Percentiles rank a stretch among this genome's conserved stretches.
phyloP scores from a whole-genome alignment of 176 grass and related monocot species.

The Sorghum bicolor region DNA sequence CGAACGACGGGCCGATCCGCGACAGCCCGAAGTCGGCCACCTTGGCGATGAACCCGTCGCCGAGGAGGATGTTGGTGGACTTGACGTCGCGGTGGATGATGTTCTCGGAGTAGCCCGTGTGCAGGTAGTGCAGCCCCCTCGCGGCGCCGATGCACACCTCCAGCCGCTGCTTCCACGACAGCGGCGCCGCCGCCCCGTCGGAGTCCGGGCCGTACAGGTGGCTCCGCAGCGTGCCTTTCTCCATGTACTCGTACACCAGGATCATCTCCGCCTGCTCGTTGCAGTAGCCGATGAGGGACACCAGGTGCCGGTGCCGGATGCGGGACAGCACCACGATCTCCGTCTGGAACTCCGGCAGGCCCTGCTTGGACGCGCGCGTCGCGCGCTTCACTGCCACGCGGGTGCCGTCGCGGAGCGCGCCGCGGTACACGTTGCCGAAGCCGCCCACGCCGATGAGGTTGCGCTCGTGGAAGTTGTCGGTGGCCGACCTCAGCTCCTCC shows the following conservation, averaged over 20 bases:
- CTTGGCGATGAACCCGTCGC: constrained; percentile 48
- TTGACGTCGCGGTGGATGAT: constrained; percentile 94
- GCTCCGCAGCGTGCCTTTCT: constrained; percentile 61
- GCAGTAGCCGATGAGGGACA: constrained; percentile 73
- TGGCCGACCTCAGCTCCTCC: constrained; percentile 46
- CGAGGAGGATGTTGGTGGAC: constrained; percentile 92
- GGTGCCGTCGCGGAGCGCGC: constrained; percentile 46
- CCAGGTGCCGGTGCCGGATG: constrained; percentile 70
- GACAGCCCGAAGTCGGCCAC: constrained; percentile 81
- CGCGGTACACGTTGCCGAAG: constrained; percentile 72
- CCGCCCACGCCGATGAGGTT: constrained; percentile 59
- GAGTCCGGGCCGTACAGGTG: constrained; percentile 49
- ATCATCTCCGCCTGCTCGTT: constrained; percentile 77
- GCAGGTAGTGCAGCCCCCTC: constrained; percentile 83
- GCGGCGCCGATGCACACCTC: constrained; percentile 99
- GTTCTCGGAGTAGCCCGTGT: constrained; percentile 68
- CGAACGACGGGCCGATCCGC: constrained; percentile 51
- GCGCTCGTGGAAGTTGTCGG: constrained; percentile 48
- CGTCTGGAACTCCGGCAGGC: constrained; percentile 58
- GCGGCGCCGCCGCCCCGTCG: background rate
- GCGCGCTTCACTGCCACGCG: constrained; percentile 69
- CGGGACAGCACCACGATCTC: constrained; percentile 75
- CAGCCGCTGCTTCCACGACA: constrained; percentile 92
- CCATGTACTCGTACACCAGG: constrained; percentile 80
- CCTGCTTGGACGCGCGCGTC: constrained; percentile 41